Evolutionary conservation across 805 yeast species (phyloP), one percentile per base, ranked within the genome.

Genomic region (Metschnikowia koreensis): DNA sequence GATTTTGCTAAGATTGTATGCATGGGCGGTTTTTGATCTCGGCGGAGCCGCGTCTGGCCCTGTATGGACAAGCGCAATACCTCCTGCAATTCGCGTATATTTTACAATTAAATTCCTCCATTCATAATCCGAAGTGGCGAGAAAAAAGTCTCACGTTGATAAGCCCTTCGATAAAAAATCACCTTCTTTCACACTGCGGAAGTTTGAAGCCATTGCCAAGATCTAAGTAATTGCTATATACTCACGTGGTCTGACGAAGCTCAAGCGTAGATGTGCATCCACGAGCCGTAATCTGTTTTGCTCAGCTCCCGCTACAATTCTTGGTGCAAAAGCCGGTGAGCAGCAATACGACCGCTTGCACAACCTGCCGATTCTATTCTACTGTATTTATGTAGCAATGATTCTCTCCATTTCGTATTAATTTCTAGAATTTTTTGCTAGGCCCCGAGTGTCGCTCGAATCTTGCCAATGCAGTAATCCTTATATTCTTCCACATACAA

Each of bases 391-490:
- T 37, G 4, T 22, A 22, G 22, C 39, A 10, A 8, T n/a, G 3
- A 12, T n/a, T 37, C 3, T 13, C 17, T 16, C 17, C 2, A 8
- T 9, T 37, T 37, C n/a, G 9, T 16, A 5, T 37, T 5, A 37
- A 27, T 16, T 26, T 15, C 10, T n/a, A 13, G 8, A 38, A 1
- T 38, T 17, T 22, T 22, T 22, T 22, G 22, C 4, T 48, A 62
- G 17, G 62, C 57, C n/a, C 63, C 64, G 31, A 72, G 54, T 2
- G 77, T 73, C 15, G 68, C 76, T 40, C 70, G 62, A 22, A 73
- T 63, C 56, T 68, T 71, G n/a, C 76, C 75, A 31, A 73, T 59
- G 54, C 78, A 70, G 57, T 73, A 74, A 52, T 74, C 77, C 54
- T 70, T 66, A 52, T 74, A 74, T 56, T 70, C 76, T 50, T 65